Evolutionary conservation across 495 filamentous ascomycete genomes (phyloP).

Genomic region (Penicillium atrosanguineum): DNA sequence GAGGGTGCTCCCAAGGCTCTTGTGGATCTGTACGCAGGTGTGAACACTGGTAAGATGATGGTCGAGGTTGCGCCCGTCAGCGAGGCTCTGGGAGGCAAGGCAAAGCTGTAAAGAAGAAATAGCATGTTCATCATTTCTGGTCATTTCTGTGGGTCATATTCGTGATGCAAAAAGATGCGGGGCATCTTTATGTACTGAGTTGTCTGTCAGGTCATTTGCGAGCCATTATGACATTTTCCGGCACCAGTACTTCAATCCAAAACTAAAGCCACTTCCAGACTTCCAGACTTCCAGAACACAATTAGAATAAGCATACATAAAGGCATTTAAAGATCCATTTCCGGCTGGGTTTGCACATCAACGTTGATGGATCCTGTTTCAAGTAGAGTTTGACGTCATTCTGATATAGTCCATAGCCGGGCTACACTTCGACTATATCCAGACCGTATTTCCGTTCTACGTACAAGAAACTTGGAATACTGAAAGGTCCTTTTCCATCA

Average conservation of each 20-base stretch:
- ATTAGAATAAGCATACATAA: neutral
- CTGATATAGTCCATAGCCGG: slow-evolving; percentile 1
- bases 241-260: neutral
- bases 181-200: neutral
- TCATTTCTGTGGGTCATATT: neutral
- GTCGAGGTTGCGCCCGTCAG: slow-evolving; percentile 41
- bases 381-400: slow-evolving; percentile 2
- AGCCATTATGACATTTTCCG: neutral
- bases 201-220: neutral
- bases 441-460: neutral
- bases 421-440: neutral
- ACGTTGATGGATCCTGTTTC: neutral
- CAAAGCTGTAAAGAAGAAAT: slow-evolving; percentile 28
- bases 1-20: slow-evolving; percentile 47
- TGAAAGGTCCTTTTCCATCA: no score
- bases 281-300: neutral
- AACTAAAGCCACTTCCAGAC: neutral
- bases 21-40: slow-evolving; percentile 49
- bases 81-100: slow-evolving; percentile 27
- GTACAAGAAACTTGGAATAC: neutral
- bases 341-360: neutral
- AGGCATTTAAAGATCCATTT: neutral
- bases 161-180: neutral
- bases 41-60: slow-evolving; percentile 54
- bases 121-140: neutral